phyloP scores from a whole-genome alignment of 106 monocot species.

The Phalaenopsis aphrodite region DNA sequence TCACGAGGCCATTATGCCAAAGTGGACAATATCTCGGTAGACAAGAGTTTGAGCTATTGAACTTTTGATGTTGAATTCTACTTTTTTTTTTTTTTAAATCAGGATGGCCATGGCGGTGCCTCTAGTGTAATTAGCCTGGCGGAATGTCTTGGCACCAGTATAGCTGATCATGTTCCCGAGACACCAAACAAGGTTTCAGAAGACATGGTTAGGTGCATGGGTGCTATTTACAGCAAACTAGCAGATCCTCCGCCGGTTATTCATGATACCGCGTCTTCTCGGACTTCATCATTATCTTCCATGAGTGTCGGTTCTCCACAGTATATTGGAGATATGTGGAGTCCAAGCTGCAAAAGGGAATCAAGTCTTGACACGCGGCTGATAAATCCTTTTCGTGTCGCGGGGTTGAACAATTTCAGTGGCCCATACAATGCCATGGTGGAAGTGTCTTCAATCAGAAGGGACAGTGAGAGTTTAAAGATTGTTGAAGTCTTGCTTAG shows the following conservation, averaged over 20 bases:
- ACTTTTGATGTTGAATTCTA: not conserved
- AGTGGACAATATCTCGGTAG: no score
- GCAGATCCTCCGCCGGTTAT: constrained; percentile 52
- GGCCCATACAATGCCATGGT: constrained; percentile 91
- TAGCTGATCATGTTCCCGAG: constrained; percentile 72
- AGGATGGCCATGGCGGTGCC: constrained; percentile 38
- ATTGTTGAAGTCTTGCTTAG: constrained; percentile 49
- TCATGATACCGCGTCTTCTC: constrained; percentile 39
- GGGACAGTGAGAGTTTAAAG: constrained; percentile 28
- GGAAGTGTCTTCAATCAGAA: constrained; percentile 59
- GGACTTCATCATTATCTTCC: constrained; percentile 75
- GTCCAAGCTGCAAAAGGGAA: constrained; percentile 48
- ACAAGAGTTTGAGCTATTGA: no score
- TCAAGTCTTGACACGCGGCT: constrained; percentile 46
- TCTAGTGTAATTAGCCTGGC: constrained; percentile 71
- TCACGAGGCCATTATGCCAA: no score
- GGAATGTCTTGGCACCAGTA: constrained; percentile 68
- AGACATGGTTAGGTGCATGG: constrained; percentile 77
- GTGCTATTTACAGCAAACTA: constrained; percentile 67
- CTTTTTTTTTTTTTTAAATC: not conserved
- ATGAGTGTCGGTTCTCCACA: constrained; percentile 69
- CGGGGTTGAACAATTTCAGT: constrained; percentile 78
- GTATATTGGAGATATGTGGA: constrained; percentile 56
- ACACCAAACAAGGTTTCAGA: constrained; percentile 72
- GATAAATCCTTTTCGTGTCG: constrained; percentile 81